These are phyloP conservation scores for Peronospora destructor DNA, from an alignment of 352 stramenopile genomes.

Conservation along the genomic window DNA sequence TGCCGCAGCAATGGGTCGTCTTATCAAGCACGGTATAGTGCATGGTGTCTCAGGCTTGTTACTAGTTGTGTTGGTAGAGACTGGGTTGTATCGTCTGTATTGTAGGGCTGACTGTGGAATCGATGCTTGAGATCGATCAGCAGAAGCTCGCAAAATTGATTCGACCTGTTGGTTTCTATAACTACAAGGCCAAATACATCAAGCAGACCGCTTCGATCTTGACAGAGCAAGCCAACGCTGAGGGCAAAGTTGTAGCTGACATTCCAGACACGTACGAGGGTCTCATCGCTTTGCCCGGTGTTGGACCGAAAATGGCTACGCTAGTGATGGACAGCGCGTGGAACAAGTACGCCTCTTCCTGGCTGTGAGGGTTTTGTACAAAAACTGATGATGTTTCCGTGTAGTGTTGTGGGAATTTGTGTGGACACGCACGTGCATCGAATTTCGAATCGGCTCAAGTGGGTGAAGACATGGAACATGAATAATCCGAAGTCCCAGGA, in stretches of 20 bases:
- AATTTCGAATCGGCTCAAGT: conserved; percentile 93
- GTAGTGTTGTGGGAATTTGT: conserved; percentile 87
- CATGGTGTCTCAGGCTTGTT: conserved; percentile 1
- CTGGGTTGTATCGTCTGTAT: conserved; percentile 1
- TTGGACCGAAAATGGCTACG: conserved; percentile 97
- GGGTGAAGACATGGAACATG: conserved; percentile 88
- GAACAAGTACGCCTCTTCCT: conserved; percentile 47
- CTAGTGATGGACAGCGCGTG: conserved; percentile 92
- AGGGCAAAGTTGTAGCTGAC: conserved; percentile 44
- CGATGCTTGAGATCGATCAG: conserved; percentile 79
- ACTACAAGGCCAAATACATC: conserved; percentile 95
- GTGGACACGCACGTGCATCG: conserved; percentile 97
- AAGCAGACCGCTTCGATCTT: conserved; percentile 71
- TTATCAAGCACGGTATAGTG: conserved; percentile 43
- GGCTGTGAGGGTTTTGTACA: background rate
- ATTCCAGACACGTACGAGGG: conserved; percentile 88
- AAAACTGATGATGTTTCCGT: background rate
- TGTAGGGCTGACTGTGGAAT: conserved; percentile 78
- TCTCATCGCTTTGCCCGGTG: conserved; percentile 87
- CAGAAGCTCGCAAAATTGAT: conserved; percentile 87
- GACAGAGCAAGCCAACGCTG: conserved; percentile 27
- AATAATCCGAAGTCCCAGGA: conserved; percentile 67
- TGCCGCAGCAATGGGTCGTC: conserved; percentile 58
- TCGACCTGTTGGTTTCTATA: conserved; percentile 91
- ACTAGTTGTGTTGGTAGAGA: background rate